Evolutionary conservation across 2,329 filamentous ascomycete genomes (phyloP), one percentile per base, ranked within the genome.

Genomic region (Pseudopithomyces maydicus): DNA sequence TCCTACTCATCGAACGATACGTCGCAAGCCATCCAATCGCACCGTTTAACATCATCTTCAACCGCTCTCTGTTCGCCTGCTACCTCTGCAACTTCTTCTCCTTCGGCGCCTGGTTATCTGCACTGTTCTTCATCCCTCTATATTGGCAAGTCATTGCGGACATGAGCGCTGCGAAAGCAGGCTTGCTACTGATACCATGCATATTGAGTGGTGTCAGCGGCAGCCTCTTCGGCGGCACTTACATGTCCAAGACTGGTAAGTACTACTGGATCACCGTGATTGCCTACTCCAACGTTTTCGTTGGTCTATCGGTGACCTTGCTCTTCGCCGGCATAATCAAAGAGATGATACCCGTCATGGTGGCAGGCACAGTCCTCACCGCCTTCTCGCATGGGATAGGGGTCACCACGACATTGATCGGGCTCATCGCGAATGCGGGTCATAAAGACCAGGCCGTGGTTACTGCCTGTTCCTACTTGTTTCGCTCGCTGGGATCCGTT

Each of bases 401-500:
- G 6, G 84, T 91, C 36, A 92, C 90, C 0, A 89, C 88, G 0
- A 88, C 88, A 0, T 82, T 93, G 33, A 87, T 92, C 45, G 88
- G 83, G 1, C 79, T 92, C 36, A 84, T 93, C 61, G 87, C 90
- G 32, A 91, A 92, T 68, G 84, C 88, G 0, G 78, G 84, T 1
- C 79, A 81, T 2, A 81, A 85, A 42, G 90, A 93, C 63, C 87
- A 90, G 59, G 90, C 91, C 1, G 84, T 93, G 1, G 89, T 88
- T 3, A 90, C 90, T 15, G 90, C 91, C 7, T 92, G 89, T 72
- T 90, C 87, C 19, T 94, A 94, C 75, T 84, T 94, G 22, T 94
- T 94, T 80, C 87, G 90, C 38, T 89, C 88, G 1, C 80, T 93
- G 0, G 91, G 86, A 11, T 84, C 81, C 15, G 85, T 87, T 10